Evolutionary conservation across 2,329 filamentous ascomycete genomes (phyloP), one percentile per base, ranked within the genome.

Genomic region (Cryphonectria parasitica): DNA sequence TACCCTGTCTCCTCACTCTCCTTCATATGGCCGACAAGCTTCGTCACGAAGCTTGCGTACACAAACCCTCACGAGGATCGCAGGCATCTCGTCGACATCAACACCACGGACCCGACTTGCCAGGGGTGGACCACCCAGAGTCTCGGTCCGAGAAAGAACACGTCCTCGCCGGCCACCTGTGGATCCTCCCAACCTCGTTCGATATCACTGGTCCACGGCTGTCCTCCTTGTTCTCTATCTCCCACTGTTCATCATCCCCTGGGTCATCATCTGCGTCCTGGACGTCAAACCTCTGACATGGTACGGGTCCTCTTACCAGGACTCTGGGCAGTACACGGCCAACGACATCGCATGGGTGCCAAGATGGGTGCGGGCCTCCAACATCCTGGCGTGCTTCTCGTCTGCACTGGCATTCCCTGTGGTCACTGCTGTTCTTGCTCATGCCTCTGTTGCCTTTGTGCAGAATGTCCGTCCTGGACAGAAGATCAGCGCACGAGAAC

Each of bases 381-480:
- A 68, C 15, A 68, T 68, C 31, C 58, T 68, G 36, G 66, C 58
- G 22, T 64, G 67, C 49, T 60, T 64, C n/a, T 61, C 54, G 22
- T 54, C 68, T 15, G 43, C 56, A 13, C 28, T 70, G 17, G 68
- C 63, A 10, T 52, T 62, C 7, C 63, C 64, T 2, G 64, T 63
- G 3, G 58, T 66, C 41, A 66, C 66, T 6, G 36, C 31, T 28
- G 58, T 68, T 7, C 58, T 68, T 34, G 60, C 28, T 28, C 66
- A 68, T 31, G 66, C 66, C n/a, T 61, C 66, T 36, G 66, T 68
- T 13, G 66, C 66, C n/a, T 68, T 63, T 25, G 66, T 68, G 10
- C 66, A 68, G 31, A 68, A 62, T 39, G 60, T 62, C 17, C 25
- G 41, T 31, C 43, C 58, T 31, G 60, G 58, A 1, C 66, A 68